phyloP scores from a whole-genome alignment of 495 filamentous ascomycete genomes.

The Aspergillus kassunensis region DNA sequence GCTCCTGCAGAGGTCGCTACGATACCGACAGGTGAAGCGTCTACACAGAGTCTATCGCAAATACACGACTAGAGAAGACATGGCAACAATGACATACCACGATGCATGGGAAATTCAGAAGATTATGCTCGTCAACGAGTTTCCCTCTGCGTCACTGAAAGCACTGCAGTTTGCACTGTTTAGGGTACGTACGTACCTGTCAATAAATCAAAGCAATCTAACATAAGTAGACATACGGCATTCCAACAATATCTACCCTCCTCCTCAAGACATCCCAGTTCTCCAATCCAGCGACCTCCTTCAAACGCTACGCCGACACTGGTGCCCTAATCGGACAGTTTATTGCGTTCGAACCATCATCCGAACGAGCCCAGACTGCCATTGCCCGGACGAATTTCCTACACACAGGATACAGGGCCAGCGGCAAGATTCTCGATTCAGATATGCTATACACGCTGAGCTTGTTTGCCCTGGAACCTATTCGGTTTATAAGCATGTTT shows the following conservation, averaged over 20 bases:
- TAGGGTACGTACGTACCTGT: conserved; percentile 30
- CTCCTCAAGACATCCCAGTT: conserved; percentile 57
- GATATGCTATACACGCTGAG: conserved; percentile 64
- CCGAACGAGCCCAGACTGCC: conserved; percentile 47
- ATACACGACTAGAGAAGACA: conserved; percentile 46
- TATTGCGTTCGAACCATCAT: conserved; percentile 41
- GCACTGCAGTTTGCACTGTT: conserved; percentile 62
- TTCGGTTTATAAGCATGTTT: conserved; percentile 48
- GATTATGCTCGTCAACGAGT: conserved; percentile 46
- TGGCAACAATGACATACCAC: conserved; percentile 53
- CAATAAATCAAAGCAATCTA: background rate
- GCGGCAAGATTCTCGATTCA: conserved; percentile 56
- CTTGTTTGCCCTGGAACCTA: conserved; percentile 56
- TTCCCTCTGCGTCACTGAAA: conserved; percentile 51
- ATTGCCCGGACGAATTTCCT: conserved; percentile 65
- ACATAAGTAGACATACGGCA: conserved; percentile 54
- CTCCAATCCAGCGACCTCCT: conserved; percentile 42
- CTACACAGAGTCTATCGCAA: conserved; percentile 38
- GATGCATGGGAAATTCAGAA: conserved; percentile 56
- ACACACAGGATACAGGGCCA: conserved; percentile 51
- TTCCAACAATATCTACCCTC: conserved; percentile 58
- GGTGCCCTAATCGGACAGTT: conserved; percentile 55
- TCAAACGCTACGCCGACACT: conserved; percentile 64
- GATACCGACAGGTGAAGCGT: conserved; percentile 42
- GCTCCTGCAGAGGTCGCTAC: conserved; percentile 27